These are phyloP conservation scores for Cyberlindnera maclurae DNA, from an alignment of 805 yeast genomes.

Conservation along the genomic window DNA sequence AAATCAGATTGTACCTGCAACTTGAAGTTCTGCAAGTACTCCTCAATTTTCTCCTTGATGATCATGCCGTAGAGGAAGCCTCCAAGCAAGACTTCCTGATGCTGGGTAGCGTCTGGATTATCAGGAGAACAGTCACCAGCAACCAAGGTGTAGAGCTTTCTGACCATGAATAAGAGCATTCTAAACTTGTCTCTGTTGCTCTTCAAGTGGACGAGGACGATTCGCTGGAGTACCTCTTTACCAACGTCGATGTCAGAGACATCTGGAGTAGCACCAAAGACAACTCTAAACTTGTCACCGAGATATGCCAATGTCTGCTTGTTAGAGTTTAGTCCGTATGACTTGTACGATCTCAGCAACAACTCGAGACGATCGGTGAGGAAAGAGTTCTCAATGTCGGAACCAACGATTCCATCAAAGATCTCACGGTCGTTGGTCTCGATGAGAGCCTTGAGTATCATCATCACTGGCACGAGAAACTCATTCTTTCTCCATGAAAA, in stretches of 20 bases:
- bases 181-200: conserved; percentile 75
- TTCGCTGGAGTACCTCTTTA: conserved; percentile 68
- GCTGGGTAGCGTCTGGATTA: conserved; percentile 98
- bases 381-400: conserved; percentile 82
- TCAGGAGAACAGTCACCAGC: conserved; percentile 97
- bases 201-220: conserved; percentile 83
- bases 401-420: conserved; percentile 92
- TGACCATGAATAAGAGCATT: conserved; percentile 85
- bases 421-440: conserved; percentile 93
- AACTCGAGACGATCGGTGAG: conserved; percentile 96
- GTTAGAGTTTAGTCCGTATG: conserved; percentile 68
- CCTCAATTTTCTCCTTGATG: conserved; percentile 92
- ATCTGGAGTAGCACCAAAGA: conserved; percentile 83
- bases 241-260: conserved; percentile 89
- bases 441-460: conserved; percentile 83
- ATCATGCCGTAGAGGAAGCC: conserved; percentile 97
- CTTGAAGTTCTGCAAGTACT: conserved; percentile 68
- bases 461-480: conserved; percentile 85
- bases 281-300: conserved; percentile 94
- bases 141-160: conserved; percentile 89
- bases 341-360: conserved; percentile 80
- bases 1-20: conserved; percentile 74
- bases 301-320: conserved; percentile 88
- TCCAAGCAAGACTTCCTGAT: conserved; percentile 92
- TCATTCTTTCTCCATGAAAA: conserved; percentile 97